A percentile compares a stretch with the other conserved stretches of the same genome.
Evolutionary conservation across 2,329 filamentous ascomycete species (phyloP).

Genomic region (Amesomyces nigricolor): DNA sequence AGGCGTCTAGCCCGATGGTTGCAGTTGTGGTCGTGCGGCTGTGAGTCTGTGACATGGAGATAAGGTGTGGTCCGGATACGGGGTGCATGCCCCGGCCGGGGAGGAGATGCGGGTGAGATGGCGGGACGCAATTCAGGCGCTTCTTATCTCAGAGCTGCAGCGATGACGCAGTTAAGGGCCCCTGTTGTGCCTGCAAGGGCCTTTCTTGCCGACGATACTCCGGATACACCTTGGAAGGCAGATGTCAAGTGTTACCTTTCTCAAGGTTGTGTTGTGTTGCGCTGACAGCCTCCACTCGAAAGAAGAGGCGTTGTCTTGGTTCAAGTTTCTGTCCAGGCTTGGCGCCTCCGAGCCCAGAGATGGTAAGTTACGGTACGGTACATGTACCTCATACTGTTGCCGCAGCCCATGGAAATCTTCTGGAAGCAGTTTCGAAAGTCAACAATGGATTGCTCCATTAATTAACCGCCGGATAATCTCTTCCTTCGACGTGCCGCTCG

Average conservation of each 20-base stretch:
- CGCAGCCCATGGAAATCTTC: neutral
- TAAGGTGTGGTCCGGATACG: no score
- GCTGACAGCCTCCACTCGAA: neutral
- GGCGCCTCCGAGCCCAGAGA: neutral
- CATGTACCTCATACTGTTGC: no score
- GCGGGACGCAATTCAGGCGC: no score
- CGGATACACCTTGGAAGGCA: neutral
- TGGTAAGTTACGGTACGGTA: no score
- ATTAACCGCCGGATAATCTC: neutral
- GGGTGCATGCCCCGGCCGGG: neutral
- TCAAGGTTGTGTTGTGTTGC: no score
- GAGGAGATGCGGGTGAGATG: neutral
- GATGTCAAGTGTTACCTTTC: neutral
- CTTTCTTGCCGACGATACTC: neutral
- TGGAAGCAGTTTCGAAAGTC: neutral
- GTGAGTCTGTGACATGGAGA: no score
- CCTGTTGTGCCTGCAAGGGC: neutral
- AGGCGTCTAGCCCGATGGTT: neutral
- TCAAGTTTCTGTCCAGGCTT: conserved; percentile 10
- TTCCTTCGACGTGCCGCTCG: conserved; percentile 7
- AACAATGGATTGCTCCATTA: neutral
- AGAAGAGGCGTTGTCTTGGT: neutral
- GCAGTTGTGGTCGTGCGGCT: no score
- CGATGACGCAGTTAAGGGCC: neutral
- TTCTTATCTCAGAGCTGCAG: neutral